Evolutionary conservation across 2,329 filamentous ascomycete genomes (phyloP).

Genomic region (Aspergillus brasiliensis): DNA sequence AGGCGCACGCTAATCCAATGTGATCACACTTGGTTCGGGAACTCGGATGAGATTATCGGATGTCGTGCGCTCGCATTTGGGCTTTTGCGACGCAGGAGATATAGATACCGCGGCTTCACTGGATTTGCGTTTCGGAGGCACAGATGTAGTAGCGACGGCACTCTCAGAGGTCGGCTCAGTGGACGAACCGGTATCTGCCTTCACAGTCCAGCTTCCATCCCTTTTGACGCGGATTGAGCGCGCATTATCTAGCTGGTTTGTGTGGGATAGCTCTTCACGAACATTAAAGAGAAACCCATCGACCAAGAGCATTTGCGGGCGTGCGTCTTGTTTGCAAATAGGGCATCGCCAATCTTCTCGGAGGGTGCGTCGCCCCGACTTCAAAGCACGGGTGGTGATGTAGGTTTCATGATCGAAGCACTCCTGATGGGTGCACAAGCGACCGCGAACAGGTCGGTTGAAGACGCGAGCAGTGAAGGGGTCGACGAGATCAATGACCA

Average conservation of each 20-base stretch:
- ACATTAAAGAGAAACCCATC: slow-evolving; percentile 75
- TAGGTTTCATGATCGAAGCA: slow-evolving; percentile 90
- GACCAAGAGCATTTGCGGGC: slow-evolving; percentile 69
- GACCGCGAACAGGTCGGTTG: slow-evolving; percentile 70
- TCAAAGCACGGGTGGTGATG: slow-evolving; percentile 63
- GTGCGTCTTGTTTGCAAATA: slow-evolving; percentile 74
- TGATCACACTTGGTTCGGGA: slow-evolving; percentile 18
- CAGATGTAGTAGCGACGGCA: not conserved
- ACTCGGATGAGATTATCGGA: not conserved
- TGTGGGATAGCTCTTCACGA: slow-evolving; percentile 54
- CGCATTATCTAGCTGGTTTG: slow-evolving; percentile 52
- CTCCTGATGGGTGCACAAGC: slow-evolving; percentile 72
- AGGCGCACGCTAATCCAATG: slow-evolving; percentile 23
- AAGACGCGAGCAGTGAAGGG: slow-evolving; percentile 69
- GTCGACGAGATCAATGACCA: slow-evolving; percentile 67
- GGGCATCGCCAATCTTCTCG: slow-evolving; percentile 78
- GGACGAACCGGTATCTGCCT: slow-evolving; percentile 35
- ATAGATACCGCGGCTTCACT: slow-evolving; percentile 8
- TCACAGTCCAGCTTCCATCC: slow-evolving; percentile 67
- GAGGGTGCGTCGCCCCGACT: slow-evolving; percentile 46
- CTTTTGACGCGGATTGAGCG: slow-evolving; percentile 65
- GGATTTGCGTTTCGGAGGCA: slow-evolving; percentile 19
- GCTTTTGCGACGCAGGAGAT: slow-evolving; percentile 12
- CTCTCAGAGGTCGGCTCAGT: not conserved
- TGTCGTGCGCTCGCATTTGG: slow-evolving; percentile 14